Evolutionary conservation across 257 asterid species (phyloP).

Genomic region (Solanum gandarillasii): DNA sequence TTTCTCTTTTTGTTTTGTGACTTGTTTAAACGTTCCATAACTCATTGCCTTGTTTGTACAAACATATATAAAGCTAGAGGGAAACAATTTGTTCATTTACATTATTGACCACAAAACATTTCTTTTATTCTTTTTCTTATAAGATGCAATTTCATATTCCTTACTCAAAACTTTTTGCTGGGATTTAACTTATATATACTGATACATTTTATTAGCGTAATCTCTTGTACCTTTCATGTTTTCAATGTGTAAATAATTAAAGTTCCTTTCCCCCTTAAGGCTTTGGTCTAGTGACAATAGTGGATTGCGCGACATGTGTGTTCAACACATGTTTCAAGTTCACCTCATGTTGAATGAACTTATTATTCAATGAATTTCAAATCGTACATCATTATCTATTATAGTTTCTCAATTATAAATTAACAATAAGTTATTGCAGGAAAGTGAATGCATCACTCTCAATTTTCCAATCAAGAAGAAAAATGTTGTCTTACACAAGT

Average conservation of each 20-base stretch:
- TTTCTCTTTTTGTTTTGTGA: not conserved
- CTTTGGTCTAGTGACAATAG: not conserved
- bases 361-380: no score
- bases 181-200: not conserved
- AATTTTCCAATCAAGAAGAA: slow-evolving; percentile 40
- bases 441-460: slow-evolving; percentile 43
- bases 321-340: no score
- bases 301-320: no score
- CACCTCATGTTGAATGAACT: not conserved
- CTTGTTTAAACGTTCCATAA: not conserved
- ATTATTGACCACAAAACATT: not conserved
- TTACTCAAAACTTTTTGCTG: not conserved
- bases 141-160: not conserved
- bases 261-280: not conserved
- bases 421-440: slow-evolving; percentile 16
- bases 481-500: slow-evolving; percentile 32
- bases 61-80: not conserved
- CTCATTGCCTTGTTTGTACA: not conserved
- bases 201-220: not conserved
- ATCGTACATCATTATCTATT: no score
- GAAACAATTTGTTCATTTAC: not conserved
- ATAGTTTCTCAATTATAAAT: not conserved
- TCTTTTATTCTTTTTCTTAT: not conserved
- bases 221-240: not conserved
- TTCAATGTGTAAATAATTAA: not conserved